Base-by-base conservation (phyloP, 1,139 yeast genomes). In the Magnusiomyces paraingens region DNA sequence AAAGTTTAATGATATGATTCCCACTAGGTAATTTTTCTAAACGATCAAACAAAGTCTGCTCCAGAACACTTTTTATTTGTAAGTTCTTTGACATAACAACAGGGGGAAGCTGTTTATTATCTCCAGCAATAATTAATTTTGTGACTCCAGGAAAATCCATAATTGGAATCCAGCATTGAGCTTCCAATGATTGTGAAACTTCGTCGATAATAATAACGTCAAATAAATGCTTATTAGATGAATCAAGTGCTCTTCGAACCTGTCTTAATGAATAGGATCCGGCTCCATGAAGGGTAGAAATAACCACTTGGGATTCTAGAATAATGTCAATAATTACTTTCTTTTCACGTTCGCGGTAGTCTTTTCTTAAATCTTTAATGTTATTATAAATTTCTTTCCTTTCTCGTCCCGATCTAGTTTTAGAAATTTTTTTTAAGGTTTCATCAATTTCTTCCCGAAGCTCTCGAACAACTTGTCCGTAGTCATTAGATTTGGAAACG, bases 91-190 rank as follows among this genome's bases (percentile, higher is more conserved):
- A 64, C 51, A 67, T 71, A 42, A 73, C 67, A 4, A 72, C 66
- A 5, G 71, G 70, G 1, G 97, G 91, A 40, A 91, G 72, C 68
- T 91, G 97, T 73, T 83, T 81, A 65, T 89, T 86, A 66, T 91
- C 98, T 14, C 75, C 75, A 11, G 75, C 74, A 36, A 71, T 78
- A 1, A 91, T 80, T 35, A 91, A 68, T 56, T 83, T 76, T 43
- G 77, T 77, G 41, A 83, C 79, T 3, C 80, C 75, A 41, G 79
- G 73, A 62, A 85, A 88, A 50, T 78, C 78, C 15, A 88, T 73
- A n/a, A 93, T 59, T 0, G 99, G 98, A 35, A 93, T 89, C 98
- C 98, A 91, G 65, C 97, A 90, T 63, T 93, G 96, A 0, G 98
- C 96, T 64, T 93, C 97, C 55, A 91, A 70, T 2, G 97, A 79